Conservation (phyloP, 1,139 yeast species). For the Debaryomyces udenii region DNA sequence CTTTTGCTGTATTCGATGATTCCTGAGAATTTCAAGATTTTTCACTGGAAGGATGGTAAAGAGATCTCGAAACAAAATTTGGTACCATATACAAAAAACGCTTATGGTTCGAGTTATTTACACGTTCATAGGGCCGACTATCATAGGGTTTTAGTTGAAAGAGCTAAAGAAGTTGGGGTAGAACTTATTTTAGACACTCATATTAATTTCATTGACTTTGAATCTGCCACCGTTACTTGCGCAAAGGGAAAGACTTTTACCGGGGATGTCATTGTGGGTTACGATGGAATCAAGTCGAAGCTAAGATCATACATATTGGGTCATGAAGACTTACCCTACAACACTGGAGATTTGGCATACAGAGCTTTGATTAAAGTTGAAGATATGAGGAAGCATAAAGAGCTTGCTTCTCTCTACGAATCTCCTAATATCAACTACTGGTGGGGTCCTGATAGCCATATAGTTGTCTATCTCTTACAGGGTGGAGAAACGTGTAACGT, state of each 20-base stretch:
- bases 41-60: conserved; percentile 28
- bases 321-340: conserved; percentile 21
- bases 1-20: conserved; percentile 23
- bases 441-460: conserved; percentile 37
- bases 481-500: conserved; percentile 11
- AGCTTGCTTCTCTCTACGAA: conserved; percentile 22
- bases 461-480: conserved; percentile 33
- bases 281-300: conserved; percentile 39
- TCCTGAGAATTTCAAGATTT: conserved; percentile 27
- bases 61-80: conserved; percentile 25
- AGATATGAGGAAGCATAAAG: conserved; percentile 26
- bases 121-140: conserved; percentile 35
- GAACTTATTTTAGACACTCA: conserved; percentile 22
- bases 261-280: conserved; percentile 40
- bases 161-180: conserved; percentile 28
- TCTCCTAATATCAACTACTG: conserved; percentile 33
- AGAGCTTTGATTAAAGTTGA: conserved; percentile 24
- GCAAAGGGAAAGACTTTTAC: conserved; percentile 23
- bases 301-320: conserved; percentile 22
- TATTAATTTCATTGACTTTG: conserved; percentile 26
- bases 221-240: conserved; percentile 23
- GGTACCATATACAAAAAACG: conserved; percentile 23
- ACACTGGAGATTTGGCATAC: conserved; percentile 32
- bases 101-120: conserved; percentile 26
- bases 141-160: conserved; percentile 25